These are phyloP conservation scores for Corniculantispora saksenae DNA, from an alignment of 2,329 filamentous ascomycete species.

Conservation along the genomic window DNA sequence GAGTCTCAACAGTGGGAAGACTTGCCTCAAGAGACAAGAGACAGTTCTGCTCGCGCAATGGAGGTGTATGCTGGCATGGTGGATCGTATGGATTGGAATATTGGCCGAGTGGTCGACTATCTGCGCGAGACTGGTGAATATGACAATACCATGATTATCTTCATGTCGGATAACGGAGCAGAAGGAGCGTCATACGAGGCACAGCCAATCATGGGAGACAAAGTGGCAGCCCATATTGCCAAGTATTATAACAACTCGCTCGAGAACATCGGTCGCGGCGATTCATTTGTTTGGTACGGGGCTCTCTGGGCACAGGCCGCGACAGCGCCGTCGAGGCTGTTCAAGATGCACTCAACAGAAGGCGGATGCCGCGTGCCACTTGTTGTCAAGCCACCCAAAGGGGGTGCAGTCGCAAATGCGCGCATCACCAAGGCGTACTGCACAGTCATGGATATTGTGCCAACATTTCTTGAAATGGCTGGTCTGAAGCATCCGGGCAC, in stretches of 20 bases:
- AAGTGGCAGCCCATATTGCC: constrained; percentile 53
- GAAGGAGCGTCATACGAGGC: constrained; percentile 61
- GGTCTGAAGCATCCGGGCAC: constrained; percentile 38
- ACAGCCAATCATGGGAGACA: constrained; percentile 55
- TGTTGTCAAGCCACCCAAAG: constrained; percentile 36
- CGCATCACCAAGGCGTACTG: constrained; percentile 27
- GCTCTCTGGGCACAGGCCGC: constrained; percentile 50
- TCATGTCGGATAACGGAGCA: constrained; percentile 65
- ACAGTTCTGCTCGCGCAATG: constrained; percentile 55
- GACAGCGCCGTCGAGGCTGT: constrained; percentile 40
- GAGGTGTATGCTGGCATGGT: constrained; percentile 67
- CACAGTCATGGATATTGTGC: constrained; percentile 46
- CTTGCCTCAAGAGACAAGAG: constrained; percentile 46
- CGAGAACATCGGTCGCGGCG: constrained; percentile 55
- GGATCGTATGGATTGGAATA: constrained; percentile 60
- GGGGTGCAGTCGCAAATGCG: not conserved
- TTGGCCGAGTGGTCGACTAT: constrained; percentile 60
- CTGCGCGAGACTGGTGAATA: constrained; percentile 57
- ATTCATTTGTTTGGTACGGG: constrained; percentile 61
- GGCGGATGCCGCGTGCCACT: constrained; percentile 55
- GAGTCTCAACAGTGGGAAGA: constrained; percentile 50
- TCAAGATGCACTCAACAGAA: constrained; percentile 45
- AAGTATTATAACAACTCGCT: constrained; percentile 49
- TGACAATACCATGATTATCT: constrained; percentile 65
- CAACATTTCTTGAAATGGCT: constrained; percentile 46